Evolutionary conservation across 2,329 filamentous ascomycete species (phyloP).

Genomic region (Cladosporium sp.): DNA sequence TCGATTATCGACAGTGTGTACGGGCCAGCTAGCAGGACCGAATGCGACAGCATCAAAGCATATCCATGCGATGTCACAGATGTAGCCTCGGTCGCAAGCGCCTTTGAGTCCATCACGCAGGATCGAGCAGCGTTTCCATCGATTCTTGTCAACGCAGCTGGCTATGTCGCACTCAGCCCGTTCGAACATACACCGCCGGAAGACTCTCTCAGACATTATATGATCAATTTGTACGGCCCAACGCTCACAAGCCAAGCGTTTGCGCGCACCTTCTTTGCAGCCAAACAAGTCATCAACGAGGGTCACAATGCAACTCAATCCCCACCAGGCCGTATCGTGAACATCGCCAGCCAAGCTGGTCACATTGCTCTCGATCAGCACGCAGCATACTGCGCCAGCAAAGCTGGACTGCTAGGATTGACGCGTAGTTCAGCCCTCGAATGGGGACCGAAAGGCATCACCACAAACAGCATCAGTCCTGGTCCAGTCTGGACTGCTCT

Average conservation of each 20-base stretch:
- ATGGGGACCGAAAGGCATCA: slow-evolving; percentile 45
- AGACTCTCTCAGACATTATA: slow-evolving; percentile 42
- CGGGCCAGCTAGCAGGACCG: slow-evolving; percentile 16
- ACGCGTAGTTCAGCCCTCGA: slow-evolving; percentile 46
- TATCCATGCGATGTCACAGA: slow-evolving; percentile 35
- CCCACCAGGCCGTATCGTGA: slow-evolving; percentile 37
- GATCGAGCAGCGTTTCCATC: slow-evolving; percentile 27
- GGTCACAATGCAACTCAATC: neutral
- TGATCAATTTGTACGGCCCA: slow-evolving; percentile 43
- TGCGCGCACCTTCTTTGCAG: slow-evolving; percentile 36
- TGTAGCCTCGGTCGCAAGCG: slow-evolving; percentile 24
- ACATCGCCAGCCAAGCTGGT: slow-evolving; percentile 44
- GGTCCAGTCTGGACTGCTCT: slow-evolving; percentile 46
- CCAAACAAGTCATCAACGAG: slow-evolving; percentile 14
- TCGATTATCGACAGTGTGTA: slow-evolving; percentile 37
- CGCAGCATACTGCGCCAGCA: slow-evolving; percentile 47
- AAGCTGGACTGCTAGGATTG: slow-evolving; percentile 42
- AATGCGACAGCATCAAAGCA: slow-evolving; percentile 20
- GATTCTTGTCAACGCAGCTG: slow-evolving; percentile 34
- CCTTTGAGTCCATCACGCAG: slow-evolving; percentile 25
- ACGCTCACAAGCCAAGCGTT: slow-evolving; percentile 46
- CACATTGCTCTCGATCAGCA: slow-evolving; percentile 44
- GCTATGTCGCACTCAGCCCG: slow-evolving; percentile 33
- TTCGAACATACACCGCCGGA: slow-evolving; percentile 29
- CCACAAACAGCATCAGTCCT: slow-evolving; percentile 43